phyloP scores from a whole-genome alignment of 2,329 filamentous ascomycete genomes.

The Colletotrichum filicis region DNA sequence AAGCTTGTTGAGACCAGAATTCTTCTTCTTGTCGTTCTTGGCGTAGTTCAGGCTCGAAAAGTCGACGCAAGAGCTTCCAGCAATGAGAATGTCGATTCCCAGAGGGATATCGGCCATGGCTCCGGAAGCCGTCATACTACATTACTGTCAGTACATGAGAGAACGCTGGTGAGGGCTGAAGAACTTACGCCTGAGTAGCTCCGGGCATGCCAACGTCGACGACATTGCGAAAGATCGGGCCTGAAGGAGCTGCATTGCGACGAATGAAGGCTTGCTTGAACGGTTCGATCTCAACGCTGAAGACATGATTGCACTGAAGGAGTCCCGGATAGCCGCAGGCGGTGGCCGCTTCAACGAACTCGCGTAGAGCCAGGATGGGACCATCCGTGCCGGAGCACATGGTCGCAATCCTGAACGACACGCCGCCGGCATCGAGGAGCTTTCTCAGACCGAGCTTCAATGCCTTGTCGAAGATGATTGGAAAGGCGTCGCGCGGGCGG shows the following conservation, averaged over 20 bases:
- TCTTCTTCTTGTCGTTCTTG: conserved; percentile 57
- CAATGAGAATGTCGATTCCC: conserved; percentile 72
- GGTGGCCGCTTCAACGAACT: conserved; percentile 60
- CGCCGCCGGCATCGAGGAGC: conserved; percentile 41
- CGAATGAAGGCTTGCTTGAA: conserved; percentile 74
- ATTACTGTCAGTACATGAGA: conserved; percentile 20
- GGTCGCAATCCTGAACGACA: conserved; percentile 66
- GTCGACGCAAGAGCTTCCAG: conserved; percentile 81
- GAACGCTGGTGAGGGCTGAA: conserved; percentile 5
- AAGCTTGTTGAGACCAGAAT: conserved; percentile 63
- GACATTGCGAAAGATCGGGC: conserved; percentile 68
- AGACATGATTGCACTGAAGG: conserved; percentile 64
- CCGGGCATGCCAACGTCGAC: conserved; percentile 59
- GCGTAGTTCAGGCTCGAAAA: conserved; percentile 72
- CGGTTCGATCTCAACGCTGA: conserved; percentile 72
- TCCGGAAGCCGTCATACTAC: conserved; percentile 75
- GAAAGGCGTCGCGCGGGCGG: conserved; percentile 29
- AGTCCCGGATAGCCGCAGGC: conserved; percentile 41
- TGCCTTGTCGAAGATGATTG: conserved; percentile 14
- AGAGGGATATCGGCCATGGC: conserved; percentile 65
- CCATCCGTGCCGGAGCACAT: conserved; percentile 85
- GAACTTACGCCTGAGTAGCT: conserved; percentile 55
- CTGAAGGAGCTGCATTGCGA: conserved; percentile 63
- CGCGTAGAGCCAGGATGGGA: conserved; percentile 73
- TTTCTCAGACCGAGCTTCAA: conserved; percentile 36